Evolutionary conservation across 1,139 yeast species (phyloP).

Genomic region (Candida glucosophila): DNA sequence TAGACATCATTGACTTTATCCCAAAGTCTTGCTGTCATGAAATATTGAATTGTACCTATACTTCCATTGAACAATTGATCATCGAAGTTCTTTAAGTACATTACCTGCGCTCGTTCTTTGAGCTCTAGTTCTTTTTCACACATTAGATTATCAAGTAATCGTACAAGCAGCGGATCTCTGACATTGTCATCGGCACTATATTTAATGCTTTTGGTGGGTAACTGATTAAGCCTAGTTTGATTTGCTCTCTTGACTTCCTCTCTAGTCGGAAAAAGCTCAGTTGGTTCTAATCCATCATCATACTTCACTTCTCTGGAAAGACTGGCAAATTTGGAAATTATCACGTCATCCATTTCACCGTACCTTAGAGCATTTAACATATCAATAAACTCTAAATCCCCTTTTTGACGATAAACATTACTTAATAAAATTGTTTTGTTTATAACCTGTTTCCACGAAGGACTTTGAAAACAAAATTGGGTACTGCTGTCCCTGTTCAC

Average conservation of each 20-base stretch:
- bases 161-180: constrained; percentile 13
- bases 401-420: constrained; percentile 64
- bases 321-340: constrained; percentile 34
- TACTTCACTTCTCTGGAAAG: constrained; percentile 50
- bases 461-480: constrained; percentile 51
- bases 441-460: constrained; percentile 48
- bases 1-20: constrained; percentile 19
- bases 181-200: constrained; percentile 45
- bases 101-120: constrained; percentile 56
- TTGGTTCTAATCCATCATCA: constrained; percentile 71
- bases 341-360: constrained; percentile 46
- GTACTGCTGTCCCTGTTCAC: constrained; percentile 39
- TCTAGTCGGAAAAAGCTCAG: constrained; percentile 71
- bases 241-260: constrained; percentile 70
- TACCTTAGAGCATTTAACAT: constrained; percentile 69
- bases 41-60: constrained; percentile 54
- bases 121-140: constrained; percentile 36
- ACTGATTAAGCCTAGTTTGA: constrained; percentile 33
- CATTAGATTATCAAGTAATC: constrained; percentile 35
- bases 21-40: constrained; percentile 34
- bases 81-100: constrained; percentile 40
- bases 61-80: constrained; percentile 49
- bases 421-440: constrained; percentile 49
- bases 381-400: constrained; percentile 57
- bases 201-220: constrained; percentile 31